Conservation (phyloP, 495 filamentous ascomycete species). For the Aspergillus coremiiformis region DNA sequence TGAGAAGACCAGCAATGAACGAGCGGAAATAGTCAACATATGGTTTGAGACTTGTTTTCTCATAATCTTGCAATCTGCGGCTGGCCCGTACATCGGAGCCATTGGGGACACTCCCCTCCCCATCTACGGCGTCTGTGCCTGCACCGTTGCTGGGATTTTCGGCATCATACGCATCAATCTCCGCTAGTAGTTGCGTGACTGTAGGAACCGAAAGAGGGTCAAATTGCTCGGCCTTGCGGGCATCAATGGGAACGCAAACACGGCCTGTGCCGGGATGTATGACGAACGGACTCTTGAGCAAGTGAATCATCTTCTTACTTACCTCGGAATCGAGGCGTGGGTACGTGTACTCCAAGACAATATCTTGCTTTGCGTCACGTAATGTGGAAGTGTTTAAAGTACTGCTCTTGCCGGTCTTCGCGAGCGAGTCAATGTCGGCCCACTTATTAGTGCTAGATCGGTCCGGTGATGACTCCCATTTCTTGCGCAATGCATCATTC, state of each 20-base stretch:
- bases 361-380: conserved; percentile 85
- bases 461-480: conserved; percentile 79
- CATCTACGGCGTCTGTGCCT: conserved; percentile 28
- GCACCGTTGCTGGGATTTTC: conserved; percentile 26
- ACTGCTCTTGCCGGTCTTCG: conserved; percentile 61
- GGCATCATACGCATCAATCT: conserved; percentile 72
- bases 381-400: conserved; percentile 57
- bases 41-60: conserved; percentile 91
- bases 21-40: conserved; percentile 84
- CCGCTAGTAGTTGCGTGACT: conserved; percentile 64
- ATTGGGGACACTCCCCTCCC: conserved; percentile 32
- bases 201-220: conserved; percentile 85
- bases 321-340: conserved; percentile 96
- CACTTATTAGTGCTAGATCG: conserved; percentile 74
- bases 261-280: conserved; percentile 90
- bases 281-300: conserved; percentile 93
- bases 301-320: conserved; percentile 93
- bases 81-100: conserved; percentile 29
- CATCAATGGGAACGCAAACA: conserved; percentile 91
- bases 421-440: conserved; percentile 84
- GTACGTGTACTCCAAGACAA: conserved; percentile 95
- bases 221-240: conserved; percentile 60
- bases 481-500: conserved; percentile 68
- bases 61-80: conserved; percentile 71
- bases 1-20: conserved; percentile 71